phyloP scores from a whole-genome alignment of 2,329 filamentous ascomycete species.

The Cercospora sp. region DNA sequence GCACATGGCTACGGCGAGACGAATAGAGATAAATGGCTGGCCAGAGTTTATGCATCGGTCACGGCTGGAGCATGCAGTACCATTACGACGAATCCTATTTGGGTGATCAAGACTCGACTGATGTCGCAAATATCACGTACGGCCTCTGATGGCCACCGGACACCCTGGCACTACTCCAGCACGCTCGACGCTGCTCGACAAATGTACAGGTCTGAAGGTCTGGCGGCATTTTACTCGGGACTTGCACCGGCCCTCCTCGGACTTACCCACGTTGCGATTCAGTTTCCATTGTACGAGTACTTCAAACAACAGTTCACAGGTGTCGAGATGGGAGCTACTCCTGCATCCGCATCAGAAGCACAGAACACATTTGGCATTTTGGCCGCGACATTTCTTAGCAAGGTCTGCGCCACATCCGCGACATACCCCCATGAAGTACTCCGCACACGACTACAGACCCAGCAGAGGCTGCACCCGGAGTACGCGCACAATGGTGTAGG shows the following conservation, averaged over 20 bases:
- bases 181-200: conserved; percentile 90
- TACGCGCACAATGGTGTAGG: conserved; percentile 50
- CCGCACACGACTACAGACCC: conserved; percentile 88
- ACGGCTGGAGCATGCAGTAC: conserved; percentile 91
- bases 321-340: conserved; percentile 74
- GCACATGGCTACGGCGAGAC: conserved; percentile 47
- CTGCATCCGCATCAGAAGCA: conserved; percentile 40
- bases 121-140: conserved; percentile 82
- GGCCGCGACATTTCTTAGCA: conserved; percentile 86
- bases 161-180: conserved; percentile 87
- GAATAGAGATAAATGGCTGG: conserved; percentile 65
- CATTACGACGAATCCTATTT: conserved; percentile 93
- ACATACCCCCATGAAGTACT: conserved; percentile 98
- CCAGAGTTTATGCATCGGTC: conserved; percentile 87
- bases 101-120: conserved; percentile 97
- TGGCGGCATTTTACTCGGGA: conserved; percentile 91
- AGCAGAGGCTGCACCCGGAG: conserved; percentile 65
- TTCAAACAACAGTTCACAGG: conserved; percentile 90
- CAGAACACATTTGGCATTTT: conserved; percentile 81
- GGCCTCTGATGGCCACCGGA: conserved; percentile 56
- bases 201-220: conserved; percentile 90
- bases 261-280: conserved; percentile 91
- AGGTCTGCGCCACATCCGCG: conserved; percentile 88
- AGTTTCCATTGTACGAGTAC: conserved; percentile 94
- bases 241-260: conserved; percentile 89